phyloP scores from a whole-genome alignment of 2,329 filamentous ascomycete genomes.

The Penicillium sp. region DNA sequence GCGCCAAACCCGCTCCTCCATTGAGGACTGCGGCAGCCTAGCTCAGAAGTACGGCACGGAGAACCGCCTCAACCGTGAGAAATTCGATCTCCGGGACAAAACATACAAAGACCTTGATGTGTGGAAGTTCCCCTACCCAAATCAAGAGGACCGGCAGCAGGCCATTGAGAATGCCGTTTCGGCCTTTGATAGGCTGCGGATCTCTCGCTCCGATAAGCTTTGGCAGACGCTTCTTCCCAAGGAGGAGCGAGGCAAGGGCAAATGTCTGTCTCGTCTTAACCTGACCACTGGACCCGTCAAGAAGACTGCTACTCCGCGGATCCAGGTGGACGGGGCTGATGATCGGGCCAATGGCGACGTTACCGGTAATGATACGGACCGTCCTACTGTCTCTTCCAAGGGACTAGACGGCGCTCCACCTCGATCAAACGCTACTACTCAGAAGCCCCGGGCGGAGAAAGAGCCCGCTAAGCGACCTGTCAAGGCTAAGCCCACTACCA shows the following conservation, averaged over 20 bases:
- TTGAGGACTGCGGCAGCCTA: conserved; percentile 49
- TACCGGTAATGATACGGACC: conserved; percentile 41
- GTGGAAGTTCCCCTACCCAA: conserved; percentile 61
- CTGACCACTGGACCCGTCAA: conserved; percentile 45
- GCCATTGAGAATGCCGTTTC: conserved; percentile 64
- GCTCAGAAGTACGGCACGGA: conserved; percentile 56
- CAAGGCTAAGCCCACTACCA: conserved; percentile 49
- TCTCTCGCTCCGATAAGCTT: conserved; percentile 60
- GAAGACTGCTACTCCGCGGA: conserved; percentile 39
- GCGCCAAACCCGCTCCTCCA: conserved; percentile 49
- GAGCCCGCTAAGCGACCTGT: conserved; percentile 35
- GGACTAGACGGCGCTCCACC: conserved; percentile 25
- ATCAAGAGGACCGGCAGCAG: conserved; percentile 55
- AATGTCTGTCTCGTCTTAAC: conserved; percentile 59
- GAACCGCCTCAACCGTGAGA: conserved; percentile 49
- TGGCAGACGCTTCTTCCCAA: conserved; percentile 64
- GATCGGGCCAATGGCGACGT: conserved; percentile 30
- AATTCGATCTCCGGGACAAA: conserved; percentile 59
- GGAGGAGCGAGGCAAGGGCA: conserved; percentile 63
- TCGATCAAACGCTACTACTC: conserved; percentile 27
- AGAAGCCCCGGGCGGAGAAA: conserved; percentile 36
- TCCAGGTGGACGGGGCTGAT: conserved; percentile 38
- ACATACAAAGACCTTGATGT: conserved; percentile 62
- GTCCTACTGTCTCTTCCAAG: conserved; percentile 28
- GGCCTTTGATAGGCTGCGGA: conserved; percentile 62